Conservation (phyloP, 257 asterid species). For the Gentiana dahurica region DNA sequence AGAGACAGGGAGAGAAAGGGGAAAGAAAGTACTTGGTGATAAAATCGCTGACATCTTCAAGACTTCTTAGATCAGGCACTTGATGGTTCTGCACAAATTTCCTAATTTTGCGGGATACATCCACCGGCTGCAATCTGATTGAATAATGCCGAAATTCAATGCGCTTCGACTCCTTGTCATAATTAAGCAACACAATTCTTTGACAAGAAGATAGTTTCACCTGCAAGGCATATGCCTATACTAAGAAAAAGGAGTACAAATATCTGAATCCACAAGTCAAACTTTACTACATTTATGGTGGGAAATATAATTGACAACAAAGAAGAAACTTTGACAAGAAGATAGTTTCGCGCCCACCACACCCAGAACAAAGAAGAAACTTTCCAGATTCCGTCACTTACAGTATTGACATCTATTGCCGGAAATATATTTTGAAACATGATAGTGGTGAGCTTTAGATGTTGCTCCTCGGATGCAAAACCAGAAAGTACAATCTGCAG, state of each 20-base stretch:
- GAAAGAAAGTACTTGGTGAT: slow-evolving; percentile 53
- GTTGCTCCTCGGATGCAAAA: slow-evolving; percentile 93
- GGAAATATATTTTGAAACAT: slow-evolving; percentile 97
- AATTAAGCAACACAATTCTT: slow-evolving; percentile 85
- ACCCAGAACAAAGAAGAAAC: too few species aligned
- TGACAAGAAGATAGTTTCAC: slow-evolving; percentile 91
- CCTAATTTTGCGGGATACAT: slow-evolving; percentile 76
- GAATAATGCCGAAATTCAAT: slow-evolving; percentile 92
- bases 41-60: slow-evolving; percentile 88
- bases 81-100: slow-evolving; percentile 88
- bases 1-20: slow-evolving; percentile 5
- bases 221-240: slow-evolving; percentile 27
- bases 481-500: slow-evolving; percentile 92
- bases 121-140: slow-evolving; percentile 85
- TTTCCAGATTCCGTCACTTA: slow-evolving; percentile 26
- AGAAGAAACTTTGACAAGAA: too few species aligned
- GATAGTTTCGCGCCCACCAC: too few species aligned
- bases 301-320: too few species aligned
- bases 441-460: slow-evolving; percentile 75
- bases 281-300: too few species aligned
- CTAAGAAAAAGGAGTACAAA: slow-evolving; percentile 9
- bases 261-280: too few species aligned
- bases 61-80: slow-evolving; percentile 75
- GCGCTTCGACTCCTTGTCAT: slow-evolving; percentile 75
- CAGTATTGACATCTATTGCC: slow-evolving; percentile 81